Conservation (phyloP, 1,284 basidiomycete species). For the Tetrapyrgos nigripes region DNA sequence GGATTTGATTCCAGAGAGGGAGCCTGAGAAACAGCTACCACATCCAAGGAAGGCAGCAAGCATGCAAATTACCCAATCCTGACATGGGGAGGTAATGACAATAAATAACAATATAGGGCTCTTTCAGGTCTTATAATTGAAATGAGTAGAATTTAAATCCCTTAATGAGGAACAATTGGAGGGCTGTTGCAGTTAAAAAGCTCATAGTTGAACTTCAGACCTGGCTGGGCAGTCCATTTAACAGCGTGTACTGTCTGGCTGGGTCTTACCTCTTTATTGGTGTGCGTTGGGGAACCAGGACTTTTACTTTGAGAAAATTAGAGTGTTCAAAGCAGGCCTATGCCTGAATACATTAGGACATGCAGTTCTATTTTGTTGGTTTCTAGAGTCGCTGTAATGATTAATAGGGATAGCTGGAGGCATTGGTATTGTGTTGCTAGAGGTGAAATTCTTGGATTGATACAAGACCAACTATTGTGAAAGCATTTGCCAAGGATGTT, state of each 20-base stretch:
- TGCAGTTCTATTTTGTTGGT: constrained; percentile 62
- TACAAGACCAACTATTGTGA: constrained; percentile 66
- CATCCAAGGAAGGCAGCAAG: too few species aligned
- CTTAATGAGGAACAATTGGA: constrained; percentile 30
- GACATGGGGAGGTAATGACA: constrained; percentile 28
- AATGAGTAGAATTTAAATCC: constrained; percentile 32
- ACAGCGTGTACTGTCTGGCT: too few species aligned
- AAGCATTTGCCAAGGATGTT: constrained; percentile 73
- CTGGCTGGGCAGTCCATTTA: too few species aligned
- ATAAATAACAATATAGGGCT: constrained; percentile 30
- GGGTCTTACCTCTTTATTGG: constrained; percentile 44
- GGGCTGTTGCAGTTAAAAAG: constrained; percentile 13
- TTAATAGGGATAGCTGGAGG: constrained; percentile 70
- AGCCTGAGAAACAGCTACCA: too few species aligned
- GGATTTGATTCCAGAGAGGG: too few species aligned
- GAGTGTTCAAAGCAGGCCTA: constrained; percentile 63
- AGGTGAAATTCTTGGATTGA: constrained; percentile 73
- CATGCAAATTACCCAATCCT: constrained; percentile 19
- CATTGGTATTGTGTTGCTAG: constrained; percentile 67
- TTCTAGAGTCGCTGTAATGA: constrained; percentile 63
- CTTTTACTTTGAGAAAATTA: constrained; percentile 68
- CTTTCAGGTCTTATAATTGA: constrained; percentile 29
- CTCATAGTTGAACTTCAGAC: neutral
- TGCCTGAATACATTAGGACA: constrained; percentile 60
- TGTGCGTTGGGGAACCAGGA: constrained; percentile 58